Conservation (phyloP, 495 filamentous ascomycete genomes). For the Neohortaea acidophila region DNA sequence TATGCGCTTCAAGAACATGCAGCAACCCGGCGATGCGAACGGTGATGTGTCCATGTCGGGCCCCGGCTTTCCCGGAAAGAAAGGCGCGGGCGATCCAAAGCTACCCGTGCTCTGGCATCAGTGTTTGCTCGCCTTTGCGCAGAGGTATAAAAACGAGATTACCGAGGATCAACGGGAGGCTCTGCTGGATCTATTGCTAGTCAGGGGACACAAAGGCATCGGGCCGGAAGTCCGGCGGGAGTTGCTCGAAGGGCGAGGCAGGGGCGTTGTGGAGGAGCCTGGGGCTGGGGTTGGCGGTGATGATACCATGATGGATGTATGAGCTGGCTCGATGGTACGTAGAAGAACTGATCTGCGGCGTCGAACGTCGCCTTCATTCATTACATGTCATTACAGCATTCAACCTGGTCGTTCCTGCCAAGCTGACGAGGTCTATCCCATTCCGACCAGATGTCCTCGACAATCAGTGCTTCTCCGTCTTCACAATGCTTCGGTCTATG, state of each 20-base stretch:
- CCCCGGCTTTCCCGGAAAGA: slow-evolving; percentile 17
- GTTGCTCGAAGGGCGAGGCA: slow-evolving; percentile 71
- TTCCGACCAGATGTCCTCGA: no score
- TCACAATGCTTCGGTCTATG: no score
- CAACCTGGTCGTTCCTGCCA: no score
- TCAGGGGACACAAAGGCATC: slow-evolving; percentile 74
- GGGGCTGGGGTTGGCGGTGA: slow-evolving; percentile 53
- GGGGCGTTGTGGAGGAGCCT: slow-evolving; percentile 55
- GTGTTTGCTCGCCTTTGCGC: slow-evolving; percentile 73
- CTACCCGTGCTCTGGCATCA: slow-evolving; percentile 87
- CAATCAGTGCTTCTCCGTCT: no score
- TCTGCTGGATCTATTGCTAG: slow-evolving; percentile 72
- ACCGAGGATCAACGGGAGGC: slow-evolving; percentile 89
- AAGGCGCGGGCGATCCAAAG: slow-evolving; percentile 30
- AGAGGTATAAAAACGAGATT: slow-evolving; percentile 84
- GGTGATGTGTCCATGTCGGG: slow-evolving; percentile 34
- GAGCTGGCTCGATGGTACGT: slow-evolving; percentile 1
- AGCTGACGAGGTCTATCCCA: no score
- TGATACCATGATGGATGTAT: slow-evolving; percentile 54
- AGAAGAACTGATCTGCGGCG: no score
- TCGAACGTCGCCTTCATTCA: no score
- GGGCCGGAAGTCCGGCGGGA: slow-evolving; percentile 86
- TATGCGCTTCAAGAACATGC: slow-evolving; percentile 58
- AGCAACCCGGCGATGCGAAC: slow-evolving; percentile 22
- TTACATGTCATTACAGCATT: no score